These are phyloP conservation scores for Peronospora destructor DNA, from an alignment of 352 stramenopile genomes.

Conservation along the genomic window DNA sequence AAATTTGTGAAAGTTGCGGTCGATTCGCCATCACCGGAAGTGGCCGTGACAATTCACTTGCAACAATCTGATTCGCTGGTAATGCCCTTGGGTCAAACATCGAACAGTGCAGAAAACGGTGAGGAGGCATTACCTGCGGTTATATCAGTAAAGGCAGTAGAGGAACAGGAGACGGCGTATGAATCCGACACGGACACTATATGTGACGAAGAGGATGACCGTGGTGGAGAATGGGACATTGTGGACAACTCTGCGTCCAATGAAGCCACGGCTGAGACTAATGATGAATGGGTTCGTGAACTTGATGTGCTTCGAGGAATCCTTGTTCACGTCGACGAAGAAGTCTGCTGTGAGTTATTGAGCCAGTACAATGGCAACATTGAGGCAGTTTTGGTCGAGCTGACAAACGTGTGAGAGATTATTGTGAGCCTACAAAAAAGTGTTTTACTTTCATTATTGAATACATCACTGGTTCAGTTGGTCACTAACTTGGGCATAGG, in stretches of 20 bases:
- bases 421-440: constrained; percentile 8
- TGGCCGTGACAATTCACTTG: constrained; percentile 29
- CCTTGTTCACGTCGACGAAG: constrained; percentile 41
- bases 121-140: constrained; percentile 22
- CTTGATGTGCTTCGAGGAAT: constrained; percentile 46
- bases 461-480: too few relatives aligned
- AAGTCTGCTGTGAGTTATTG: constrained; percentile 42
- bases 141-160: constrained; percentile 5
- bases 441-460: constrained; percentile 21
- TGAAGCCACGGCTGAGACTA: constrained; percentile 29
- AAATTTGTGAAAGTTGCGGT: constrained; percentile 18
- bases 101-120: constrained; percentile 11
- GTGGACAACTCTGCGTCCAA: constrained; percentile 22
- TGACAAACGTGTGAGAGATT: constrained; percentile 51
- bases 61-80: constrained; percentile 11
- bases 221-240: constrained; percentile 42
- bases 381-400: constrained; percentile 47
- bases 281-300: constrained; percentile 35
- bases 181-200: constrained; percentile 62
- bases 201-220: constrained; percentile 49
- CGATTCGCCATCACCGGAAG: constrained; percentile 17
- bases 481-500: too few relatives aligned
- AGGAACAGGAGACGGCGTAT: constrained; percentile 25
- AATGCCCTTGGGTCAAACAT: not conserved
- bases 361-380: constrained; percentile 50